Percentiles rank a stretch among this genome's conserved stretches.
Conservation (phyloP, 2,329 filamentous ascomycete species). For the Kalaharituber pfeilii region DNA sequence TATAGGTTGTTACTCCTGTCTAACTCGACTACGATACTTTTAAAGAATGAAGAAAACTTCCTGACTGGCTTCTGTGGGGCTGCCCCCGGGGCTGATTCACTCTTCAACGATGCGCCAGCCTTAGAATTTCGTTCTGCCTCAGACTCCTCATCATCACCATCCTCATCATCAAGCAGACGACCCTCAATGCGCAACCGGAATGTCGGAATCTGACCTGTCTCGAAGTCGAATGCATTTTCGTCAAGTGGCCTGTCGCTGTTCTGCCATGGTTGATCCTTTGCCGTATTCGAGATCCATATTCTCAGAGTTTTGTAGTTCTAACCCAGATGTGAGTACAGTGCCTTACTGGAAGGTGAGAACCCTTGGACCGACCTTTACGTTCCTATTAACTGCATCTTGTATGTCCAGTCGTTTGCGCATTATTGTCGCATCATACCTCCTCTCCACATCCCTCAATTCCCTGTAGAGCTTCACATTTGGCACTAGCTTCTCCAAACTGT, state of each 20-base stretch:
- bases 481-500: slow-evolving; percentile 67
- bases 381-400: slow-evolving; percentile 59
- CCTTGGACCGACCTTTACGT: slow-evolving; percentile 41
- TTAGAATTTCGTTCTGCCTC: not conserved
- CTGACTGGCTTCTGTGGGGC: slow-evolving; percentile 31
- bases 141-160: slow-evolving; percentile 28
- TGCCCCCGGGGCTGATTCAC: slow-evolving; percentile 23
- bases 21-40: slow-evolving; percentile 50
- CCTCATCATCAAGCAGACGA: slow-evolving; percentile 54
- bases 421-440: slow-evolving; percentile 76
- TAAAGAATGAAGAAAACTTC: slow-evolving; percentile 65
- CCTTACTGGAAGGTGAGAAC: slow-evolving; percentile 8
- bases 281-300: slow-evolving; percentile 89
- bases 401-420: slow-evolving; percentile 87
- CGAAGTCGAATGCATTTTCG: slow-evolving; percentile 53
- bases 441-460: slow-evolving; percentile 69
- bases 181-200: slow-evolving; percentile 90
- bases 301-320: slow-evolving; percentile 68
- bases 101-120: not conserved
- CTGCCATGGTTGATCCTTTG: slow-evolving; percentile 90
- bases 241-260: slow-evolving; percentile 39
- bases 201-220: slow-evolving; percentile 55
- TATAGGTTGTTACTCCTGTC: slow-evolving; percentile 46
- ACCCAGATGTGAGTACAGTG: not conserved
- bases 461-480: slow-evolving; percentile 68